Conservation (phyloP, 345 rosid genomes). For the Streptanthus diversifolius region DNA sequence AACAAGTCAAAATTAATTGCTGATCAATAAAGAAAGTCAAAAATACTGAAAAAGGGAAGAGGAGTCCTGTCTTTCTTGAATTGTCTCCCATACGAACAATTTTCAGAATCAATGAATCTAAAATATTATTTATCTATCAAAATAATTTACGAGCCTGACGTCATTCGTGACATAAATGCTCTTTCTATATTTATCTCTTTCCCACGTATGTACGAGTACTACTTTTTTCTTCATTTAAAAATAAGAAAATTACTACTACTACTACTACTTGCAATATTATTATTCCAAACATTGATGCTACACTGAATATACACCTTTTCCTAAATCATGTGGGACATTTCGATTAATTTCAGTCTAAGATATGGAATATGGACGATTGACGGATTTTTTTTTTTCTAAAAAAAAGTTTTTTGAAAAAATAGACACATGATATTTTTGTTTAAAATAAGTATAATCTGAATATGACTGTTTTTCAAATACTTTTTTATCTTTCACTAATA, state of each 20-base stretch:
- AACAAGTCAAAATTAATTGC: not conserved
- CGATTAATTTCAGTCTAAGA: not conserved
- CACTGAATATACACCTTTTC: not conserved
- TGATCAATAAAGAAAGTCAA: slow-evolving; percentile 4
- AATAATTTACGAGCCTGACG: not conserved
- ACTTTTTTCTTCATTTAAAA: not conserved
- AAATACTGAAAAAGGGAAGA: not conserved
- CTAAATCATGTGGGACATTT: not conserved
- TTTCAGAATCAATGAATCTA: slow-evolving; percentile 19
- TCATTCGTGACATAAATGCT: slow-evolving; percentile 23
- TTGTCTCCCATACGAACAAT: not conserved
- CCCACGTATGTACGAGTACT: not conserved
- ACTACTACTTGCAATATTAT: not conserved
- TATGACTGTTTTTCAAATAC: not conserved
- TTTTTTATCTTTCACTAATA: not conserved
- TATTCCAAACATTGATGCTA: not conserved
- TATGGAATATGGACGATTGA: not conserved
- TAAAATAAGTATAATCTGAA: not conserved
- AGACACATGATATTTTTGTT: not conserved
- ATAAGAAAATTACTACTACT: not conserved
- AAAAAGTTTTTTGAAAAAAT: not conserved
- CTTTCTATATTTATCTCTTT: not conserved
- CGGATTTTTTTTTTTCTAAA: not conserved
- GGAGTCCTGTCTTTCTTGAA: not conserved
- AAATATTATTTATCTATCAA: not conserved